A percentile compares a stretch with the other conserved stretches of the same genome.
Evolutionary conservation across 768 basidiomycete species (phyloP).

Genomic region (Boletellus ananas): DNA sequence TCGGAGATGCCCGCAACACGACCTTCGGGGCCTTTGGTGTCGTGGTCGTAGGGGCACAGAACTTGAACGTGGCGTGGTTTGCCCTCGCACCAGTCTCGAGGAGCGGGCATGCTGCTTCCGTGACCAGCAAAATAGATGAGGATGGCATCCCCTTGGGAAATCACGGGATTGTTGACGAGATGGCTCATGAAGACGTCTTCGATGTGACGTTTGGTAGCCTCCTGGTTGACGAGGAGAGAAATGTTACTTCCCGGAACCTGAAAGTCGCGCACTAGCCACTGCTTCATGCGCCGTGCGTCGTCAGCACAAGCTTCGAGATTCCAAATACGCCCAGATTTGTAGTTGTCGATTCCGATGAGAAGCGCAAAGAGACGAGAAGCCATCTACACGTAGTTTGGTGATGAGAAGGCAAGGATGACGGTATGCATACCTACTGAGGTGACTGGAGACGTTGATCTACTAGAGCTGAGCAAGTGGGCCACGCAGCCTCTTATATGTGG

Average conservation of each 20-base stretch:
- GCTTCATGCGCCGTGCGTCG: slow-evolving; percentile 56
- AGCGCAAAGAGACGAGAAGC: slow-evolving; percentile 56
- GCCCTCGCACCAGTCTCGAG: slow-evolving; percentile 54
- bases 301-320: slow-evolving; percentile 63
- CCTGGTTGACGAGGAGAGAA: slow-evolving; percentile 49
- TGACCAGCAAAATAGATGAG: slow-evolving; percentile 75
- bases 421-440: slow-evolving; percentile 9
- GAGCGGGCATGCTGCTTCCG: slow-evolving; percentile 56
- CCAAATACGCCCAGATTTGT: slow-evolving; percentile 62
- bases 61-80: slow-evolving; percentile 47
- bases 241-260: slow-evolving; percentile 58
- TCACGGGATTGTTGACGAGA: slow-evolving; percentile 56
- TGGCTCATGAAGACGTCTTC: slow-evolving; percentile 60
- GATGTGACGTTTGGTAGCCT: slow-evolving; percentile 59
- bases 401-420: not conserved
- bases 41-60: slow-evolving; percentile 65
- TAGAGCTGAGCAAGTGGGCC: not conserved
- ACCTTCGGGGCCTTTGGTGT: slow-evolving; percentile 44
- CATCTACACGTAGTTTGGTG: slow-evolving; percentile 31
- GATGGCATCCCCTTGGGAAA: slow-evolving; percentile 60
- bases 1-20: slow-evolving; percentile 63
- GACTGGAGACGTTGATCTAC: slow-evolving; percentile 7
- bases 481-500: slow-evolving; percentile 15
- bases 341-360: slow-evolving; percentile 65
- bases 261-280: slow-evolving; percentile 54